phyloP scores from a whole-genome alignment of 1,139 yeast genomes.

The Saccharomycopsis phalli region DNA sequence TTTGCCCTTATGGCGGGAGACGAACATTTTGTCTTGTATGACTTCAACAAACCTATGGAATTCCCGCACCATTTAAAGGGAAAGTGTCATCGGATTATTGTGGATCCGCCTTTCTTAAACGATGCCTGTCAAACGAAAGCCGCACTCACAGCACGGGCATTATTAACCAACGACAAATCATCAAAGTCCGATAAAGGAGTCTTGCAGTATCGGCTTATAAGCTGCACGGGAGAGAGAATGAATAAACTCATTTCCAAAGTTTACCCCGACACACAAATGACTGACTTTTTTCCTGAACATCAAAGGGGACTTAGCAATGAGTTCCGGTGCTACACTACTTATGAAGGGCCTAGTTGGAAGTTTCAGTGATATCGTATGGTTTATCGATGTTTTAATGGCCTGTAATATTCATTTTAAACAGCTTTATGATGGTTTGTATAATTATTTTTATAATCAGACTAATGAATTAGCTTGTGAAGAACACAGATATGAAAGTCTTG shows the following conservation, averaged over 20 bases:
- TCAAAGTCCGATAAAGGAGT: conserved; percentile 34
- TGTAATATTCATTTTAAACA: no score
- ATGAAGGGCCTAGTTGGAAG: conserved; percentile 48
- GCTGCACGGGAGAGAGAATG: conserved; percentile 91
- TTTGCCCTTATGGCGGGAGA: conserved; percentile 65
- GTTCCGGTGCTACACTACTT: conserved; percentile 75
- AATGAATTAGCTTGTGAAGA: no score
- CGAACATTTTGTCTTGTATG: conserved; percentile 60
- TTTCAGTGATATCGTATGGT: conserved; percentile 26
- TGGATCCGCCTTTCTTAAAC: conserved; percentile 85
- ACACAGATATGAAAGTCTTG: conserved; percentile 32
- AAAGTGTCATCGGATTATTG: conserved; percentile 62
- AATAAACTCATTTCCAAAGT: conserved; percentile 44
- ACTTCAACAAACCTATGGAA: conserved; percentile 59
- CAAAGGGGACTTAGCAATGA: conserved; percentile 82
- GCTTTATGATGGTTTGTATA: no score
- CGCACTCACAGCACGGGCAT: conserved; percentile 55
- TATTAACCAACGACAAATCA: conserved; percentile 38
- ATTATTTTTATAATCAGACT: conserved; percentile 2
- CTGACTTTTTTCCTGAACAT: conserved; percentile 70
- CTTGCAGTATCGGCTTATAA: conserved; percentile 43
- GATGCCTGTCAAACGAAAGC: conserved; percentile 68
- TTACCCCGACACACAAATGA: conserved; percentile 57
- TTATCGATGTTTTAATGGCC: no score
- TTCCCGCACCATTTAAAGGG: conserved; percentile 51